These are phyloP conservation scores for Schizothecium vesticola DNA, from an alignment of 495 filamentous ascomycete species.

Conservation along the genomic window DNA sequence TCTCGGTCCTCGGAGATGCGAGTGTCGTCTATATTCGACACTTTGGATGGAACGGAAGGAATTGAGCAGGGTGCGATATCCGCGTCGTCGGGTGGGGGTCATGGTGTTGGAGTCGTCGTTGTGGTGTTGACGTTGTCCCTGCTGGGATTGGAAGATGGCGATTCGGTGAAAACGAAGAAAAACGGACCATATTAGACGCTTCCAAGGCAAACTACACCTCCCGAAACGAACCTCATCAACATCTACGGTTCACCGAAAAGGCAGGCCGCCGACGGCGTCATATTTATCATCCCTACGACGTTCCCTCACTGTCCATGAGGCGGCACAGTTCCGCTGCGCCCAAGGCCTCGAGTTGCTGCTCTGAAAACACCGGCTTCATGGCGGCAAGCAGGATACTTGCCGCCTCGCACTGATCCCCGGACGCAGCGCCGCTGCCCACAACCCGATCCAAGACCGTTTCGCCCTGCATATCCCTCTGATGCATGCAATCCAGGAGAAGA, in stretches of 20 bases:
- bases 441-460: background rate
- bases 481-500: background rate
- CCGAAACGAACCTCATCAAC: background rate
- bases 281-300: too few relatives aligned
- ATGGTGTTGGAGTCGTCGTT: background rate
- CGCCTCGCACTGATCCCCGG: background rate
- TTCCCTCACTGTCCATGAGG: too few relatives aligned
- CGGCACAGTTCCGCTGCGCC: too few relatives aligned
- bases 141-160: background rate
- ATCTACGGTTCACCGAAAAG: background rate
- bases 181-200: background rate
- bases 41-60: background rate
- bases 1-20: background rate
- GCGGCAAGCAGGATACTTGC: background rate
- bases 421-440: background rate
- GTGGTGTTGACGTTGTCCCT: background rate
- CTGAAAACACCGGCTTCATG: too few relatives aligned
- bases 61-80: background rate
- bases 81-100: background rate
- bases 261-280: too few relatives aligned
- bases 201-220: background rate
- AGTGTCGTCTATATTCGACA: background rate
- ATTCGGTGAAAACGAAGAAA: background rate
- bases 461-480: constrained; percentile 3
- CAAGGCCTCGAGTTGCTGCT: too few relatives aligned